Conservation (phyloP, 106 monocot genomes). For the Ottelia alismoides region DNA sequence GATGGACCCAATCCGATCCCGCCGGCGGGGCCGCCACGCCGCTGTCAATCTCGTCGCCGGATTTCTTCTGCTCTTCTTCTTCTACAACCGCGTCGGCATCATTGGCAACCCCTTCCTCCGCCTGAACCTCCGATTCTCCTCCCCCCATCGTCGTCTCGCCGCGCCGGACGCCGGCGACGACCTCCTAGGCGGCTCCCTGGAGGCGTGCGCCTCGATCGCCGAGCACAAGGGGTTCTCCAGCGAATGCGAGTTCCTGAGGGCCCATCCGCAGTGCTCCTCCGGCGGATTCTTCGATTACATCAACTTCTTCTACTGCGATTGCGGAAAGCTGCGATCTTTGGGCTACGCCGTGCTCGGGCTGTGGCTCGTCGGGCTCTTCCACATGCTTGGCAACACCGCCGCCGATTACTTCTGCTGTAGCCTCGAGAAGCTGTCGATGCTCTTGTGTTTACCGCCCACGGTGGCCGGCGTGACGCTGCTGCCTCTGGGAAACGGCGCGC, state of each 20-base stretch:
- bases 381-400: slow-evolving; percentile 85
- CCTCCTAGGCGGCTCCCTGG: background rate
- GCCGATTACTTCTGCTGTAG: slow-evolving; percentile 93
- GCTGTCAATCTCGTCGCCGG: background rate
- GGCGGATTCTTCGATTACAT: slow-evolving; percentile 78
- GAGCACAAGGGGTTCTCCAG: slow-evolving; percentile 22
- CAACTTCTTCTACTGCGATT: slow-evolving; percentile 66
- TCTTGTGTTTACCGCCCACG: slow-evolving; percentile 68
- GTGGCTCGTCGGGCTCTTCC: slow-evolving; percentile 64
- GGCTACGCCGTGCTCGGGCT: slow-evolving; percentile 43
- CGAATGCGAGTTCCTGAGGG: slow-evolving; percentile 57
- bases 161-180: background rate
- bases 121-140: slow-evolving; percentile 6
- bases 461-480: slow-evolving; percentile 91
- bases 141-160: no score
- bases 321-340: slow-evolving; percentile 27
- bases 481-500: slow-evolving; percentile 91
- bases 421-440: slow-evolving; percentile 61
- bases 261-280: slow-evolving; percentile 43
- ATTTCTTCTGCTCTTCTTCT: slow-evolving; percentile 21
- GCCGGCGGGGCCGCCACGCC: background rate
- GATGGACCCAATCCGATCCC: no score
- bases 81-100: slow-evolving; percentile 27
- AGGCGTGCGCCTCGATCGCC: slow-evolving; percentile 27
- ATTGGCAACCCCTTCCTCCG: slow-evolving; percentile 17